Conservation (phyloP, 169 alveolate genomes). For the Plasmodium relictum region DNA sequence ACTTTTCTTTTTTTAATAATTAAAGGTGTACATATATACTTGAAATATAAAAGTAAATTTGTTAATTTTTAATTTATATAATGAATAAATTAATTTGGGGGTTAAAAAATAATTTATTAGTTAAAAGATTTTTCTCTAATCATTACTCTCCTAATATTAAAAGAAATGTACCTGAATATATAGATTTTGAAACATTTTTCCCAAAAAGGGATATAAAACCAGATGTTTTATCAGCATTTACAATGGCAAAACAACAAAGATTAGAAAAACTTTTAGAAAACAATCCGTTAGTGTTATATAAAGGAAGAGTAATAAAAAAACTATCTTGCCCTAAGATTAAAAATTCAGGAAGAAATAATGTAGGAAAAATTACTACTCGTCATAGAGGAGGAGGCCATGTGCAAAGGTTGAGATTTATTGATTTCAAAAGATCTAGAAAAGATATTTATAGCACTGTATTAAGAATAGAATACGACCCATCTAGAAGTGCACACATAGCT, state of each 20-base stretch:
- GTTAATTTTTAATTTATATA: not conserved
- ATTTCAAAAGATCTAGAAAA: slow-evolving; percentile 91
- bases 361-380: slow-evolving; percentile 85
- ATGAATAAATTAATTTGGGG: slow-evolving; percentile 15
- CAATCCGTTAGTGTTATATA: slow-evolving; percentile 33
- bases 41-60: too few species aligned
- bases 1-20: too few species aligned
- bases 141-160: slow-evolving; percentile 81
- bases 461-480: slow-evolving; percentile 90
- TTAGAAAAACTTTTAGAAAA: slow-evolving; percentile 50
- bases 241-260: slow-evolving; percentile 80
- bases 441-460: slow-evolving; percentile 91
- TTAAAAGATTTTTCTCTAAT: slow-evolving; percentile 45
- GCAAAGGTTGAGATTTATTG: slow-evolving; percentile 91
- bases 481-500: slow-evolving; percentile 90
- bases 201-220: slow-evolving; percentile 80
- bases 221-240: slow-evolving; percentile 76
- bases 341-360: slow-evolving; percentile 88
- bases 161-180: slow-evolving; percentile 83
- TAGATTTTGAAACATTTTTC: slow-evolving; percentile 88
- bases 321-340: slow-evolving; percentile 86
- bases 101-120: not conserved
- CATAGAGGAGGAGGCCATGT: slow-evolving; percentile 92
- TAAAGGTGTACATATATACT: not conserved
- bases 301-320: slow-evolving; percentile 87